Evolutionary conservation across 805 yeast genomes (phyloP).

Genomic region (Saccharomycopsis capsularis): DNA sequence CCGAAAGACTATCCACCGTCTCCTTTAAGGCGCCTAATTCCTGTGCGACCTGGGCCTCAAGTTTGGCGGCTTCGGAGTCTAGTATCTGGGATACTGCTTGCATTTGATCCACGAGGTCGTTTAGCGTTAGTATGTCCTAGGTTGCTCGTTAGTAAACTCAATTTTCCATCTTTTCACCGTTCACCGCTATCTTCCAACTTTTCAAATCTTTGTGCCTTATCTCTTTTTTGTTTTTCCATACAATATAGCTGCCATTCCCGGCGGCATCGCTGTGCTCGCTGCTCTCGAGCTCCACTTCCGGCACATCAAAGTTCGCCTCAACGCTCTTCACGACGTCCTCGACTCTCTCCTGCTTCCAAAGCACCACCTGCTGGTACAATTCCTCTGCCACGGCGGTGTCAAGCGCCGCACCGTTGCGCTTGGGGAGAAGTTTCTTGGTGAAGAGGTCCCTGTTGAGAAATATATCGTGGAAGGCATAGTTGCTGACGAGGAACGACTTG

Average conservation of each 20-base stretch:
- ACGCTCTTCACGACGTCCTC: background rate
- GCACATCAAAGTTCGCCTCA: background rate
- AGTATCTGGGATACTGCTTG: background rate
- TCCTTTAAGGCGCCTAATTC: background rate
- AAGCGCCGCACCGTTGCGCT: background rate
- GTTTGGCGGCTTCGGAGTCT: background rate
- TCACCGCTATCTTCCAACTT: too few relatives aligned
- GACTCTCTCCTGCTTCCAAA: slow-evolving; percentile 4
- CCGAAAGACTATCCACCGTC: slow-evolving; percentile 3
- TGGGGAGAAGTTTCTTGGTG: background rate
- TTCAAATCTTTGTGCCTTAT: background rate
- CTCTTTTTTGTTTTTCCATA: background rate
- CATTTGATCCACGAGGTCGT: slow-evolving; percentile 1
- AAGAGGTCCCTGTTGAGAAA: background rate
- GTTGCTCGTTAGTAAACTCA: background rate
- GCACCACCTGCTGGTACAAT: slow-evolving; percentile 1
- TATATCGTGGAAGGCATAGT: background rate
- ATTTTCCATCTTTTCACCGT: too few relatives aligned
- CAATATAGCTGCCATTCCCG: background rate
- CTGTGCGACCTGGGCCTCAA: background rate
- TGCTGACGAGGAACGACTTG: background rate
- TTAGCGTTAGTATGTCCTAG: background rate
- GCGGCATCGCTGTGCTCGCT: background rate
- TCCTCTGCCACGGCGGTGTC: background rate
- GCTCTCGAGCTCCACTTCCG: background rate